Base-by-base conservation (phyloP, 495 filamentous ascomycete genomes). In the Bryoglossum gracile region DNA sequence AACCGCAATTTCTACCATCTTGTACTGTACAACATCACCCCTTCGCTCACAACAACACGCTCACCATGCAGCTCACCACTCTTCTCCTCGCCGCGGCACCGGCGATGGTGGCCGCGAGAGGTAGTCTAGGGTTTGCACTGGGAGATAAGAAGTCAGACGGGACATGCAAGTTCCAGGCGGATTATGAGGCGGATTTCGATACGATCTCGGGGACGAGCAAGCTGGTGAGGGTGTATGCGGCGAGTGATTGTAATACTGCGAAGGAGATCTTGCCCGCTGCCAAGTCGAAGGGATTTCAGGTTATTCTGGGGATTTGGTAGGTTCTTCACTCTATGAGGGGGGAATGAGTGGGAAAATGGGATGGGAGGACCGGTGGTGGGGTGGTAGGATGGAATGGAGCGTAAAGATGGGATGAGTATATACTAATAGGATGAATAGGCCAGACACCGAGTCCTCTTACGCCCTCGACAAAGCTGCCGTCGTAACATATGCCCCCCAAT, bases 261-360 rank as follows among this genome's bases (percentile, higher is more conserved):
- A 62, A 76, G 60, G 67, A 80, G 45, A 80, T 88, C 50, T 65
- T 90, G 48, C 85, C 84, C 4, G 86, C 84, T 25, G 83, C 87
- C 8, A 77, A 82, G 68, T 62, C 62, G 42, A 83, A 82, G 64
- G 75, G 74, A n/a, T 83, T 86, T 67, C 68, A 88, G 67, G 83
- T 89, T 52, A 69, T 89, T 8, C 62, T 91, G 44, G 86, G 85
- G 52, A 76, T 89, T 57, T 91, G 86, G 86, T 86, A 70, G 24
- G 65, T 48, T 46, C 14, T 16, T 28, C n/a, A n/a, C n/a, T n/a
- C n/a, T n/a, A n/a, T n/a, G n/a, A n/a, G n/a, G n/a, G n/a, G n/a
- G n/a, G n/a, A n/a, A n/a, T n/a, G n/a, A n/a, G n/a, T n/a, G n/a
- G n/a, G n/a, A n/a, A n/a, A n/a, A n/a, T n/a, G n/a, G n/a, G n/a